Evolutionary conservation across 768 basidiomycete species (phyloP).

Genomic region (Pleurotus salmoneostramineus): DNA sequence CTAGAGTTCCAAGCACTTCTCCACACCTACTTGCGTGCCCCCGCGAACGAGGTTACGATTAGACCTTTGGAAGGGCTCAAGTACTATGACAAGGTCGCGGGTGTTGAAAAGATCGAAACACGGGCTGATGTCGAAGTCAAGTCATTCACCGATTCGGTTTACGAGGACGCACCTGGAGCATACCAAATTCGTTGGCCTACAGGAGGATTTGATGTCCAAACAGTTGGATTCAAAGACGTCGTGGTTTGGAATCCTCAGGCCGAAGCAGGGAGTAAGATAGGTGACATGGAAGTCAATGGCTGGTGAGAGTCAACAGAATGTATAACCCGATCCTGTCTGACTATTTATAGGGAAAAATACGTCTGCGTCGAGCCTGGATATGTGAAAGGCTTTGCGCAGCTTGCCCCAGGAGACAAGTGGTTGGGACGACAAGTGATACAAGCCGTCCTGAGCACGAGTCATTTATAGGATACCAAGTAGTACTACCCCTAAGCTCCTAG

Average conservation of each 20-base stretch:
- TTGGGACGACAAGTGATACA: constrained; percentile 70
- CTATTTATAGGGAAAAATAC: constrained; percentile 63
- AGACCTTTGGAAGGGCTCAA: constrained; percentile 56
- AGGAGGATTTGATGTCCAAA: constrained; percentile 50
- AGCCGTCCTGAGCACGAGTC: constrained; percentile 15
- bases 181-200: constrained; percentile 61
- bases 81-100: constrained; percentile 83
- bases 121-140: constrained; percentile 65
- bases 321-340: background rate
- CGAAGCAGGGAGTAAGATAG: constrained; percentile 65
- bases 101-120: constrained; percentile 54
- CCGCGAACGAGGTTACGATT: constrained; percentile 55
- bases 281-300: constrained; percentile 87
- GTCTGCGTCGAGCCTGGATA: constrained; percentile 92
- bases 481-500: too few species aligned
- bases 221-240: constrained; percentile 64
- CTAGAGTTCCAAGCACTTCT: constrained; percentile 92
- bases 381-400: constrained; percentile 65
- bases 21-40: constrained; percentile 83
- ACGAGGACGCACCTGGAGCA: constrained; percentile 54
- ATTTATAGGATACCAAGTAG: too few species aligned
- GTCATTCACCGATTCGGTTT: constrained; percentile 70
- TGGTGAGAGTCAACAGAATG: constrained; percentile 49
- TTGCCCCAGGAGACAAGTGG: constrained; percentile 70
- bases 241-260: constrained; percentile 95